Base-by-base conservation (phyloP, 371 early-diverging fungal genomes). In the Saksenaea vasiformis region DNA sequence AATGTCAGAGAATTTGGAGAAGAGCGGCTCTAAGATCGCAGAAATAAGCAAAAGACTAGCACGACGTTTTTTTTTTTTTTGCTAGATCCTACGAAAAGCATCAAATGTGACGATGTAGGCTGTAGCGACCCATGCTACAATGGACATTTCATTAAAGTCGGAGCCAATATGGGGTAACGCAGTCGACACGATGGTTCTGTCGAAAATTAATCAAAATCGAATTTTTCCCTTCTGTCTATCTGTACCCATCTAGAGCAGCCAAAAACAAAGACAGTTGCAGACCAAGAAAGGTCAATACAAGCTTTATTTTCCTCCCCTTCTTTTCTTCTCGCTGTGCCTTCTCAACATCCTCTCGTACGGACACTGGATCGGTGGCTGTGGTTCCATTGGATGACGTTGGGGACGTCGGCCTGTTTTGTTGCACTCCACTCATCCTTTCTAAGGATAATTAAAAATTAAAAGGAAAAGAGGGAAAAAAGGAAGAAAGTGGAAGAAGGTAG, bases 181-280 rank as follows among this genome's bases (percentile, higher is more conserved):
- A 0, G 88, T 90, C 9, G 90, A 76, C 28, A 93, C 89, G 56
- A 95, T 91, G 0, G 91, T 91, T 67, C 86, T 86, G 17, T 39
- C 28, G 17, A 27, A 47, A 47, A 41, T 41, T 41, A 17, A 17
- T 41, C 19, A 17, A 14, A 8, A 8, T 47, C 22, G 8, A 19
- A 5, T 47, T 22, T 47, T 22, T 4, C 22, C 19, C 19, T 1
- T 14, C 22, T 47, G 15, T 47, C 22, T 2, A 17, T 47, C 22
- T 22, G 22, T 76, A 78, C 81, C 71, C 84, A 68, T 93, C 93
- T 44, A 93, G 77, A 58, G 90, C 91, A 27, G 90, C 91, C 61
- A 94, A 80, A 69, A 94, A 92, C 5, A 90, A 65, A 0, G 87
- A 79, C 58, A 90, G 65, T 19, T 82, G 83, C 31, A 90, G 70